Percentiles rank a stretch among this genome's conserved stretches.
phyloP scores from a whole-genome alignment of 1,139 yeast genomes.

The Suhomyces atakaporum region DNA sequence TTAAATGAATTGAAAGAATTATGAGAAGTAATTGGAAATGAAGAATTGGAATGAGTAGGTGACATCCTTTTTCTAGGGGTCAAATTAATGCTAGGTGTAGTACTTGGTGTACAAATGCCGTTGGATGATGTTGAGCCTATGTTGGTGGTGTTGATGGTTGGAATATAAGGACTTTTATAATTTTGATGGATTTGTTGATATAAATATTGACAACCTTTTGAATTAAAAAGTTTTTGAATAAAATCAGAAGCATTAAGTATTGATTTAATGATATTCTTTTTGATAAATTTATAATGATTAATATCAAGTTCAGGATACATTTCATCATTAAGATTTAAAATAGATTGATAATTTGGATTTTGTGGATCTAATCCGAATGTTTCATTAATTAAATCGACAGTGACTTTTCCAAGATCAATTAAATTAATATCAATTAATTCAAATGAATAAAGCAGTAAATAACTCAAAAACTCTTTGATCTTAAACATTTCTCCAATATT shows the following conservation, averaged over 20 bases:
- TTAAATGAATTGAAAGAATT: constrained; percentile 10
- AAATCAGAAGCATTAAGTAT: constrained; percentile 37
- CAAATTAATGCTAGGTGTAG: constrained; percentile 13
- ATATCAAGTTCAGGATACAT: constrained; percentile 20
- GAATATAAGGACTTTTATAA: constrained; percentile 16
- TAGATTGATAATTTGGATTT: constrained; percentile 26
- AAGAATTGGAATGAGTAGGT: constrained; percentile 16
- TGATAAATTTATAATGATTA: constrained; percentile 31
- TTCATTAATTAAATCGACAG: constrained; percentile 41
- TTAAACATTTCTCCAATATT: constrained; percentile 33
- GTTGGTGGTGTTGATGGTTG: no score
- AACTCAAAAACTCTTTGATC: constrained; percentile 40
- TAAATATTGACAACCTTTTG: constrained; percentile 38
- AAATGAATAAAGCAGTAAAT: constrained; percentile 37
- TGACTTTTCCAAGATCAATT: constrained; percentile 37
- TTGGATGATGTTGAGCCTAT: no score
- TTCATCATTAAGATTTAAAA: constrained; percentile 7
- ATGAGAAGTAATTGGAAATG: constrained; percentile 5
- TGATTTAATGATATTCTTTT: constrained; percentile 34
- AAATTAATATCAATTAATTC: constrained; percentile 39
- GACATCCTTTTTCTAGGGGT: constrained; percentile 17
- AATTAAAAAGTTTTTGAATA: constrained; percentile 33
- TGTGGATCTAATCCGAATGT: constrained; percentile 22
- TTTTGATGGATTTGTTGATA: constrained; percentile 24
- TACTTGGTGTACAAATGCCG: constrained; percentile 8